phyloP scores from a whole-genome alignment of 176 grass and related monocot genomes.

The Triticum turgidum region DNA sequence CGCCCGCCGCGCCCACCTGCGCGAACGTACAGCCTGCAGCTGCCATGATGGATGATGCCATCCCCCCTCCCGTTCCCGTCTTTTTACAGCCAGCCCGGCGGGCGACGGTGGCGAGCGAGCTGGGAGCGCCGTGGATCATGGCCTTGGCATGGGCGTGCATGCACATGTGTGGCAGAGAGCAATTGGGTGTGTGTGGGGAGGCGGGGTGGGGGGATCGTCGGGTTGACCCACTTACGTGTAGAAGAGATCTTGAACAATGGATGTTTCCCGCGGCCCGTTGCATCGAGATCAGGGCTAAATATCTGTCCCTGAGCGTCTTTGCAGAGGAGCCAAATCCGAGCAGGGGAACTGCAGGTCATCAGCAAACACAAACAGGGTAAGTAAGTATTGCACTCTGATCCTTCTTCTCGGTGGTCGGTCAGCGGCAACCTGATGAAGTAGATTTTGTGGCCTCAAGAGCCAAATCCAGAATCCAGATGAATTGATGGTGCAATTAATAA shows the following conservation, averaged over 20 bases:
- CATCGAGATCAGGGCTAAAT: conserved; percentile 27
- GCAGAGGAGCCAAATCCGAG: neutral
- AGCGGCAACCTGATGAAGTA: neutral
- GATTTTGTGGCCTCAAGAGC: neutral
- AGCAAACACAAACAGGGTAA: neutral
- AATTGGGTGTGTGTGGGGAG: neutral
- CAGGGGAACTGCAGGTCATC: conserved; percentile 31
- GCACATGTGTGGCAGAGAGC: neutral
- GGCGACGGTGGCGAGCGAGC: neutral
- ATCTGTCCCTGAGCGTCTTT: conserved; percentile 11
- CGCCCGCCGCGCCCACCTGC: conserved; percentile 30
- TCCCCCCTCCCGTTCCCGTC: neutral
- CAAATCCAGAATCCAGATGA: no score
- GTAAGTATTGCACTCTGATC: neutral
- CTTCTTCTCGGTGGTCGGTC: neutral
- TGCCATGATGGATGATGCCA: neutral
- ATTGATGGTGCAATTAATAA: no score
- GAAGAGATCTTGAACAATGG: conserved; percentile 23
- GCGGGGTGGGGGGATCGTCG: neutral
- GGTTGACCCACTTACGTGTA: conserved; percentile 28
- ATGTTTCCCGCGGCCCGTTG: conserved; percentile 14
- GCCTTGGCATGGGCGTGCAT: conserved; percentile 7
- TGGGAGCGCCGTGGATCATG: neutral
- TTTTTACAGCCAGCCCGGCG: conserved; percentile 16
- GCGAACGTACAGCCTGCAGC: neutral